Conservation (phyloP, 192 early-diverging fungal species). For the Podochytrium sp. region DNA sequence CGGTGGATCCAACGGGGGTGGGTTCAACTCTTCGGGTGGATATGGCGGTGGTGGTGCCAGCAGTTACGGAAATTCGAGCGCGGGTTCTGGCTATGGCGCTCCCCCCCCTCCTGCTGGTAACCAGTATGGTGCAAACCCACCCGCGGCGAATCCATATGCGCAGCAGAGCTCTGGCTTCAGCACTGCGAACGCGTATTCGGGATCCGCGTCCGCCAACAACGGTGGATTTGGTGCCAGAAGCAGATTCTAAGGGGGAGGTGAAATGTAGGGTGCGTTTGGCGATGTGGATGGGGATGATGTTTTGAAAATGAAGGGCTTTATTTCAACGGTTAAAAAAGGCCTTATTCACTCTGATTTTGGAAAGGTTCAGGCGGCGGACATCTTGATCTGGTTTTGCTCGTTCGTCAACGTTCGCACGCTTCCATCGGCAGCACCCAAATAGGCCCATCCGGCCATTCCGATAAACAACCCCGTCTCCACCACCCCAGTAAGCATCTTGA, state of each 20-base stretch:
- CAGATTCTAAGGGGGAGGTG: not conserved
- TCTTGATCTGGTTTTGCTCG: slow-evolving; percentile 1
- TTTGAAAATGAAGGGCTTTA: not conserved
- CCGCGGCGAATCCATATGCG: too few species aligned
- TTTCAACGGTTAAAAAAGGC: too few species aligned
- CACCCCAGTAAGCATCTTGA: slow-evolving; percentile 84
- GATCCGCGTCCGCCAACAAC: too few species aligned
- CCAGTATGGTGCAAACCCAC: not conserved
- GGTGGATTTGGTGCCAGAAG: not conserved
- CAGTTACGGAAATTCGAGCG: not conserved
- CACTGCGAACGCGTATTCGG: too few species aligned
- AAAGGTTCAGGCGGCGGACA: too few species aligned
- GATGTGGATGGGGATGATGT: not conserved
- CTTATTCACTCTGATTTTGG: too few species aligned
- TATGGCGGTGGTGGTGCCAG: not conserved
- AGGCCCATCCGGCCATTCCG: slow-evolving; percentile 79
- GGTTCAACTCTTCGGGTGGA: not conserved
- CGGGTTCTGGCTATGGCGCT: not conserved
- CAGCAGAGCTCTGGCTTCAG: too few species aligned
- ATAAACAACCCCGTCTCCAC: slow-evolving; percentile 94
- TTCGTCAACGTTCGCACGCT: slow-evolving; percentile 4
- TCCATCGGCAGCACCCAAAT: slow-evolving; percentile 83
- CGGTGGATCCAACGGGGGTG: not conserved
- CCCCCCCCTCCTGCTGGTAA: not conserved
- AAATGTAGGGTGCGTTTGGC: too few species aligned